Evolutionary conservation across 2,329 filamentous ascomycete species (phyloP), one percentile per base, ranked within the genome.

Genomic region (Aspergillus awamori): DNA sequence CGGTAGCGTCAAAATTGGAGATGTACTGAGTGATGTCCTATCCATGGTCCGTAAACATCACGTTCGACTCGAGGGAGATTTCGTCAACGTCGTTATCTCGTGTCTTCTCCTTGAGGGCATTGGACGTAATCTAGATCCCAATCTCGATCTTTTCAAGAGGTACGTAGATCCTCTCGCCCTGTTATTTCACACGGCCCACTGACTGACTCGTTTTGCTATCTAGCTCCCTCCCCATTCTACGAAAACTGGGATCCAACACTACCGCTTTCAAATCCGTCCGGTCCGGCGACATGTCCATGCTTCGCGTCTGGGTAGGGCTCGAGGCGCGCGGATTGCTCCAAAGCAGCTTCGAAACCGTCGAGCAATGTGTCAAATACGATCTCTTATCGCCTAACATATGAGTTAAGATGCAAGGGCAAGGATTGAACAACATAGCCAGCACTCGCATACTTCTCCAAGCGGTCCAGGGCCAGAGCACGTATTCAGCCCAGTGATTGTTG

Each of bases 31-130:
- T 71, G 86, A 96, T 69, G 95, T 98, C 0, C 82, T 99, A 48
- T 84, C 84, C 61, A 97, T 99, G 93, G 95, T 99, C 30, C 87
- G 95, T 58, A 81, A 83, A 8, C 95, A 99, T 74, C 95, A 99
- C 73, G 95, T 99, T 4, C 86, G 95, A 8, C 85, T 99, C 54
- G 95, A 99, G 77, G 95, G 95, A 8, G 95, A 99, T 75, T 99
- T 98, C 73, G 93, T 99, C 73, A 99, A 99, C 72, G 95, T 99
- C 4, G 94, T 99, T 30, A 89, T 99, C 61, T 96, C 92, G 62
- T 97, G 98, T 57, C 80, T 99, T 36, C 83, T 99, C 2, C 83
- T 99, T 1, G 95, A 99, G 75, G 95, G 95, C 6, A 99, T 98
- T 70, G 95, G 95, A 0, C 86, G 95, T 63, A 92, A 84, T 61